These are phyloP conservation scores for Murraya paniculata DNA, from an alignment of 345 rosid genomes.

Conservation along the genomic window DNA sequence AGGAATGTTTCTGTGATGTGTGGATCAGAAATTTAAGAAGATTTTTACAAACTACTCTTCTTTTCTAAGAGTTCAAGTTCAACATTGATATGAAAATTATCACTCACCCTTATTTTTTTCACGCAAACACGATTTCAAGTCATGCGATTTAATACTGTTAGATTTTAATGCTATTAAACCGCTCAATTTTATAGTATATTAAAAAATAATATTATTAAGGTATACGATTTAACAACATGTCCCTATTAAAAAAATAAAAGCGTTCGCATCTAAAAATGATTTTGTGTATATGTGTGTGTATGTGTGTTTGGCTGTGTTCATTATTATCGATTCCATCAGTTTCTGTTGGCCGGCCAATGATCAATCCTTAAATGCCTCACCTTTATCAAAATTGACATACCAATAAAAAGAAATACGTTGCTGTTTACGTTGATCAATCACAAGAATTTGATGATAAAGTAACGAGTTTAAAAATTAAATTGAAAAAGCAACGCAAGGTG, in stretches of 20 bases:
- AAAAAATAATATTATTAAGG: too few species aligned
- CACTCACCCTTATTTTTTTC: too few species aligned
- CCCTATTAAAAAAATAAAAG: too few species aligned
- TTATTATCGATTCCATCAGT: not conserved
- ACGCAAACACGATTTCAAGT: too few species aligned
- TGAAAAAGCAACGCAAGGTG: too few species aligned
- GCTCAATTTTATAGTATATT: rapidly evolving
- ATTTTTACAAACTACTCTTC: not conserved
- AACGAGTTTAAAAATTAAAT: not conserved
- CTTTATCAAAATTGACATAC: not conserved
- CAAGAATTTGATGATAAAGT: not conserved
- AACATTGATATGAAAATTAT: too few species aligned
- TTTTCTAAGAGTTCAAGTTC: too few species aligned
- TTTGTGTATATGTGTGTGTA: rapidly evolving
- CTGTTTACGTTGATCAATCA: not conserved
- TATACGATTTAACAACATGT: rapidly evolving
- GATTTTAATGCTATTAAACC: too few species aligned
- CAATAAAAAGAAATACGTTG: not conserved
- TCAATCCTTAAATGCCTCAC: not conserved
- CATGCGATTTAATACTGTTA: rapidly evolving
- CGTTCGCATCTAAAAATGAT: too few species aligned
- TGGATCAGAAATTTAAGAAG: not conserved
- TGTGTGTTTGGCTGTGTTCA: not conserved
- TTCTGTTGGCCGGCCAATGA: not conserved
- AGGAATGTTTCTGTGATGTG: not conserved